Evolutionary conservation across 2,329 filamentous ascomycete species (phyloP).

Genomic region (Lasiodiplodia gonubiensis): DNA sequence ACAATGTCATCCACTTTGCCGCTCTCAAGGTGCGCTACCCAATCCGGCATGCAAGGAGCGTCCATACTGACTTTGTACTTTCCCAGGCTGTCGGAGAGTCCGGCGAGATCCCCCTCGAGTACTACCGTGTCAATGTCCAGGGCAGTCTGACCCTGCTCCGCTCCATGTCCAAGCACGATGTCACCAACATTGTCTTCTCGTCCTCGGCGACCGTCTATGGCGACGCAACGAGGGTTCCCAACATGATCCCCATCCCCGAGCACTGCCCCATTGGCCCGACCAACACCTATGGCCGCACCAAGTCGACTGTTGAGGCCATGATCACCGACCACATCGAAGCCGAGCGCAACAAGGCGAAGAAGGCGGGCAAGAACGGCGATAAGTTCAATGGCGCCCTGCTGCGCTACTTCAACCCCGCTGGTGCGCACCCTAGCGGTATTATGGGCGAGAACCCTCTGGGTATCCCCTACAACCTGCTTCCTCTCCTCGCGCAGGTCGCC

Average conservation of each 20-base stretch:
- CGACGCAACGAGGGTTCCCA: slow-evolving; percentile 90
- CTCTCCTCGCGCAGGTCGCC: slow-evolving; percentile 91
- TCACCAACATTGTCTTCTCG: slow-evolving; percentile 97
- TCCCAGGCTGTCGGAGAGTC: slow-evolving; percentile 91
- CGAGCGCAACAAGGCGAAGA: slow-evolving; percentile 80
- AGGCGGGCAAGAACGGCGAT: slow-evolving; percentile 69
- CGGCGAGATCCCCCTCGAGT: slow-evolving; percentile 89
- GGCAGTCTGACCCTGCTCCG: slow-evolving; percentile 87
- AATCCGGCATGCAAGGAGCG: not conserved
- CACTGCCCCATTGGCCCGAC: slow-evolving; percentile 94
- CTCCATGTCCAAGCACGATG: slow-evolving; percentile 87
- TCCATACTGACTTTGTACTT: slow-evolving; percentile 28
- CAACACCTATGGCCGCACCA: slow-evolving; percentile 97
- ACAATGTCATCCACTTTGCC: slow-evolving; percentile 98
- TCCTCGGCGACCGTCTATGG: slow-evolving; percentile 98
- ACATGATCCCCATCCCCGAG: slow-evolving; percentile 99
- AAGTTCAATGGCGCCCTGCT: slow-evolving; percentile 93
- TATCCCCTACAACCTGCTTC: slow-evolving; percentile 93
- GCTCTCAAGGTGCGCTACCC: slow-evolving; percentile 77
- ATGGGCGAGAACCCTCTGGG: slow-evolving; percentile 99
- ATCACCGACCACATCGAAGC: slow-evolving; percentile 91
- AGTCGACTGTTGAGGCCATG: slow-evolving; percentile 87
- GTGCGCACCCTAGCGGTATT: slow-evolving; percentile 90
- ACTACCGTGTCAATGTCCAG: slow-evolving; percentile 96
- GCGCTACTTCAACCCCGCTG: slow-evolving; percentile 97